Base-by-base conservation (phyloP, 192 early-diverging fungal genomes). In the Linnemannia schmuckeri region DNA sequence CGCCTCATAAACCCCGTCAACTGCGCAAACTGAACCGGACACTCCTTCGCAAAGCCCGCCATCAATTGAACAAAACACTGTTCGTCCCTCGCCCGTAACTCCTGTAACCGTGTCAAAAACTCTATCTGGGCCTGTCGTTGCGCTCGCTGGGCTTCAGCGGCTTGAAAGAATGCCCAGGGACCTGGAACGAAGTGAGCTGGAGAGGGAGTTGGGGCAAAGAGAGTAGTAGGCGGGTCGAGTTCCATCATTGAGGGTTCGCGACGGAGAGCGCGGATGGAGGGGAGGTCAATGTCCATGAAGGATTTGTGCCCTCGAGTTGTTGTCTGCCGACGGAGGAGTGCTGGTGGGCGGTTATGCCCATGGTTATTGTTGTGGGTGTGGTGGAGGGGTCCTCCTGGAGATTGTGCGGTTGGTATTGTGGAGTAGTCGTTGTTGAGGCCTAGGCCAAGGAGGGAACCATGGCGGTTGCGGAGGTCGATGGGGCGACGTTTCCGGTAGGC, bases 181-280 rank as follows among this genome's bases (percentile, higher is more conserved):
- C 83, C 83, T 2, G 83, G 83, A 20, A 75, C n/a, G 47, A 86
- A 86, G 18, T 86, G 74, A 6, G 83, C 42, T 0, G 83, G 83
- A 5, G 15, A 61, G 4, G 83, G 83, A 6, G 79, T 61, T 17
- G 83, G 83, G 5, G 75, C 71, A 68, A 86, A 86, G 24, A 86
- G 74, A 6, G 83, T 80, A 2, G 33, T 22, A 0, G 83, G 83
- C 22, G 83, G 83, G 69, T 86, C 83, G 6, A 86, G 75, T 40
- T 86, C 83, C 83, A 86, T 86, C 79, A 86, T 80, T 0, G 83
- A 76, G 5, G 83, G 83, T 38, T 86, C 83, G 18, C 83, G 83
- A 54, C 83, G 74, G 33, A 86, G 63, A 15, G 74, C 75, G 40
- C 70, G 66, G 41, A 86, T 80, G 8, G 83, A 86, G 22, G 83